A percentile compares a stretch with the other conserved stretches of the same genome.
phyloP scores from a whole-genome alignment of 768 basidiomycete species.

The Lentinus brumalis region DNA sequence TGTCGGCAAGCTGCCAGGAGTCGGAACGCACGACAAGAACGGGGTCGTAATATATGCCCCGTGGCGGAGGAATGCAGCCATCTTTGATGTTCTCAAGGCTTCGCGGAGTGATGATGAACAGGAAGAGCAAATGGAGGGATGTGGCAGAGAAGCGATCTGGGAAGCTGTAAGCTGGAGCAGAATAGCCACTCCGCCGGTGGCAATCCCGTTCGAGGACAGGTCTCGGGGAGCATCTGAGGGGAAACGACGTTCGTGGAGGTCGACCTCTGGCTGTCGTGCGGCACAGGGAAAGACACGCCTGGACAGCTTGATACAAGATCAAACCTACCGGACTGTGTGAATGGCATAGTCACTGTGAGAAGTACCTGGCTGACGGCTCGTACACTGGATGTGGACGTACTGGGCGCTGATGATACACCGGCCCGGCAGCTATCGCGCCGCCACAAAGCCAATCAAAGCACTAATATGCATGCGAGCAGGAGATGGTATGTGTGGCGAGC shows the following conservation, averaged over 20 bases:
- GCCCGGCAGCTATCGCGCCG: neutral
- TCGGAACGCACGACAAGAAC: neutral
- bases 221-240: neutral
- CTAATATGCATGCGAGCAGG: neutral
- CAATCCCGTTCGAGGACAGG: neutral
- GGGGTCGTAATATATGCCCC: neutral
- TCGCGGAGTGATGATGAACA: constrained; percentile 1
- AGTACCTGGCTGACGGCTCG: neutral
- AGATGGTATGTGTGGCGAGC: too few relatives aligned
- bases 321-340: constrained; percentile 3
- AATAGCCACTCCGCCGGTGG: neutral
- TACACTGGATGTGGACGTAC: neutral
- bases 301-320: neutral
- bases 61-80: neutral
- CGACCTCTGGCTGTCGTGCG: too few relatives aligned
- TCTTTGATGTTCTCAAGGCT: constrained; percentile 2
- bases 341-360: neutral
- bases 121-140: neutral
- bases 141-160: neutral
- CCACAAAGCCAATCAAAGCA: neutral
- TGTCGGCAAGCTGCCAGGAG: neutral
- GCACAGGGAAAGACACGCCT: neutral
- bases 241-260: neutral
- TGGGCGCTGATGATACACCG: neutral
- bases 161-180: neutral